Evolutionary conservation across 2,329 filamentous ascomycete species (phyloP).

Genomic region (Penicillium sp.): DNA sequence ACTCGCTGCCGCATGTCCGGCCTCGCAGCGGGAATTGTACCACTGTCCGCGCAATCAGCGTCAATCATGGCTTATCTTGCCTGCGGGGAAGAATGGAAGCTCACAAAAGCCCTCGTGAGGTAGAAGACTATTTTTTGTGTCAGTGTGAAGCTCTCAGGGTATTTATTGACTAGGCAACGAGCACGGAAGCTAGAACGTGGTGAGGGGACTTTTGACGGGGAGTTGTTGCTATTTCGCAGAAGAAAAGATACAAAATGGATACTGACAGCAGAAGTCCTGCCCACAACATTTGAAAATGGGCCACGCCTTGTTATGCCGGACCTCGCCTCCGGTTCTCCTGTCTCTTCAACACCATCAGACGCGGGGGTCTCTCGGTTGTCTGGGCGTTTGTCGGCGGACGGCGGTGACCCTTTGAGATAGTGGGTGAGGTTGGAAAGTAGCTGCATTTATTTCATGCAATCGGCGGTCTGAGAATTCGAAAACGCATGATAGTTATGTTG

Average conservation of each 20-base stretch:
- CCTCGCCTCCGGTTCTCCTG: conserved; percentile 20
- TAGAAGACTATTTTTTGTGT: not conserved
- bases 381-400: conserved; percentile 8
- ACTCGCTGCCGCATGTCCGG: conserved; percentile 14
- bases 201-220: not conserved
- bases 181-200: not conserved
- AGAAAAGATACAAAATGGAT: not conserved
- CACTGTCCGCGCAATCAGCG: conserved; percentile 19
- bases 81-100: not conserved
- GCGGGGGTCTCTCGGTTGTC: conserved; percentile 12
- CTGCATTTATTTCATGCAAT: conserved; percentile 19
- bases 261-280: not conserved
- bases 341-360: conserved; percentile 23
- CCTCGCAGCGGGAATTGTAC: conserved; percentile 14
- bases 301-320: conserved; percentile 20
- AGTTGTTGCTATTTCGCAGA: not conserved
- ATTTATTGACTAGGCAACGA: not conserved
- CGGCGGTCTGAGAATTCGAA: conserved; percentile 17
- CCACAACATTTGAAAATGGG: not conserved
- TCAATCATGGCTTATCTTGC: not conserved
- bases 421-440: conserved; percentile 19
- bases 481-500: conserved; percentile 2
- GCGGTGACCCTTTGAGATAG: conserved; percentile 10
- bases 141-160: not conserved
- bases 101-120: not conserved